Conservation (phyloP, 129 eudicot species). For the Smallanthus sonchifolius region DNA sequence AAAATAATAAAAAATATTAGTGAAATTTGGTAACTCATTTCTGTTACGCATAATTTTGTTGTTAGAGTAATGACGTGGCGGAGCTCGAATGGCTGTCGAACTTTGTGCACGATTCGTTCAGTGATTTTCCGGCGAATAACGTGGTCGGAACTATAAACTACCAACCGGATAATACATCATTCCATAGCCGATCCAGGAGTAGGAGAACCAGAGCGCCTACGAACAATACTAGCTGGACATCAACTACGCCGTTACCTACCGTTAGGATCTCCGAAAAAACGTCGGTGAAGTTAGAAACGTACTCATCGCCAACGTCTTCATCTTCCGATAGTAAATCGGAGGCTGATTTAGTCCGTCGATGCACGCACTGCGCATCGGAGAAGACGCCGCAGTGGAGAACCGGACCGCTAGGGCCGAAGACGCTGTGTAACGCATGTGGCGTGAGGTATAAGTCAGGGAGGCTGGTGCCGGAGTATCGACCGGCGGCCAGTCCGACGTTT, state of each 20-base stretch:
- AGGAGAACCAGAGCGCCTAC: conserved; percentile 46
- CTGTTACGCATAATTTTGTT: not conserved
- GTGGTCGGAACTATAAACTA: conserved; percentile 31
- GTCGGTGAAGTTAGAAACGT: conserved; percentile 6
- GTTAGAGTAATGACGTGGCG: conserved; percentile 61
- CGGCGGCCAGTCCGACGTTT: conserved; percentile 84
- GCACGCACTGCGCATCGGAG: conserved; percentile 82
- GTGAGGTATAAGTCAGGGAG: conserved; percentile 73
- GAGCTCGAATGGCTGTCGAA: conserved; percentile 81
- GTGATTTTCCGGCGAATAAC: conserved; percentile 44
- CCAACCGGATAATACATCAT: conserved; percentile 28
- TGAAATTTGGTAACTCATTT: not conserved
- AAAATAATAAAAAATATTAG: not conserved
- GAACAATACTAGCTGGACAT: conserved; percentile 14
- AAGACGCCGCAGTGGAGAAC: conserved; percentile 87
- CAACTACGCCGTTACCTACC: conserved; percentile 8
- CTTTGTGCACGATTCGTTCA: conserved; percentile 65
- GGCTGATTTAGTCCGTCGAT: conserved; percentile 38
- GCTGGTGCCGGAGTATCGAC: conserved; percentile 73
- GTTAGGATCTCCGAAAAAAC: not conserved
- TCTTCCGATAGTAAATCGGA: conserved; percentile 24
- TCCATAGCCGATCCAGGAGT: conserved; percentile 43
- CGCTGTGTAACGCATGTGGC: conserved; percentile 79
- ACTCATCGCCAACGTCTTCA: conserved; percentile 24
- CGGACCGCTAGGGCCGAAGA: conserved; percentile 75